Evolutionary conservation across 306 rosid genomes (phyloP).

Genomic region (Lagenaria siceraria): DNA sequence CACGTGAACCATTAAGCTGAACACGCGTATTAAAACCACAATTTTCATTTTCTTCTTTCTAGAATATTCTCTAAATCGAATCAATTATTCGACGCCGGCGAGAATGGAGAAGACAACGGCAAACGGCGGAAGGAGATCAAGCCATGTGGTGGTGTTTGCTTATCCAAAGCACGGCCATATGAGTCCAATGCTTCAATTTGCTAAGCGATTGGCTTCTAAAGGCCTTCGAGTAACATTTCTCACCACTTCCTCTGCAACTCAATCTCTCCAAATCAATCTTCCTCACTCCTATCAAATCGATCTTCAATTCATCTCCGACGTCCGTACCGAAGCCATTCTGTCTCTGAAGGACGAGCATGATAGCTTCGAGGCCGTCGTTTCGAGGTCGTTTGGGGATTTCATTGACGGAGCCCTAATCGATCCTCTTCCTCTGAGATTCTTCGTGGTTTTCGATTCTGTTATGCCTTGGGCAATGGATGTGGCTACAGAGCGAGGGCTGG

Average conservation of each 20-base stretch:
- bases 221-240: slow-evolving; percentile 10
- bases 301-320: neutral
- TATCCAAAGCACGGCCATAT: slow-evolving; percentile 12
- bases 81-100: neutral
- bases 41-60: too few relatives aligned
- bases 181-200: slow-evolving; percentile 23
- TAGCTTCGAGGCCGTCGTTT: neutral
- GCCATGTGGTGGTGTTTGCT: neutral
- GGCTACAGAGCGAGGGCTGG: neutral
- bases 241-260: neutral
- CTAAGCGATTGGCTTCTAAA: slow-evolving; percentile 17
- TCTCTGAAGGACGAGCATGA: neutral
- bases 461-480: neutral
- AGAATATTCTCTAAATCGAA: too few relatives aligned
- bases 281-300: neutral
- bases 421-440: neutral
- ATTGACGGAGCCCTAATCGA: neutral
- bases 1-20: too few relatives aligned
- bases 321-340: neutral
- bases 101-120: neutral
- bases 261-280: neutral
- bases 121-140: neutral
- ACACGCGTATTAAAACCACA: too few relatives aligned
- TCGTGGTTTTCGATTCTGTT: neutral
- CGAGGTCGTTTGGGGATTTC: neutral